Evolutionary conservation across 768 basidiomycete genomes (phyloP).

Genomic region (Leccinum imitatum): DNA sequence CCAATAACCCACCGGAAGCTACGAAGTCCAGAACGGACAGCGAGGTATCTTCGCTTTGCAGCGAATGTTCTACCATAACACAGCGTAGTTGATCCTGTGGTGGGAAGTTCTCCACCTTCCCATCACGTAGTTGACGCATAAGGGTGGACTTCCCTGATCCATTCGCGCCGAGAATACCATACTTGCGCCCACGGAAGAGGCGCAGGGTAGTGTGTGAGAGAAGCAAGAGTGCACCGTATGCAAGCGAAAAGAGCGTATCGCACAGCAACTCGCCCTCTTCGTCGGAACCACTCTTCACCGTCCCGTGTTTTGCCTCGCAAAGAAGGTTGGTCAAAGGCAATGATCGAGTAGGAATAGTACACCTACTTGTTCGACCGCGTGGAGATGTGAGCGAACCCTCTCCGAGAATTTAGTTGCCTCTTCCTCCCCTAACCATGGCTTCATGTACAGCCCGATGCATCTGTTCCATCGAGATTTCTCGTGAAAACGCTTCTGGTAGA

Average conservation of each 20-base stretch:
- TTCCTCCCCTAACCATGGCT: constrained; percentile 64
- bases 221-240: constrained; percentile 91
- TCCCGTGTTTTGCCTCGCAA: constrained; percentile 59
- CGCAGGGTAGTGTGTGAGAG: constrained; percentile 92
- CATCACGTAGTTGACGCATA: constrained; percentile 92
- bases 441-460: constrained; percentile 70
- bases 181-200: constrained; percentile 86
- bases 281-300: constrained; percentile 39
- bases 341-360: constrained; percentile 2
- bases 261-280: constrained; percentile 87
- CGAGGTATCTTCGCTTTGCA: constrained; percentile 91
- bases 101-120: constrained; percentile 96
- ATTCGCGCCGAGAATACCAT: constrained; percentile 95
- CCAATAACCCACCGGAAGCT: constrained; percentile 58
- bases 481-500: constrained; percentile 54
- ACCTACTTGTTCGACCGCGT: constrained; percentile 69
- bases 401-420: constrained; percentile 54
- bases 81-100: constrained; percentile 81
- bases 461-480: constrained; percentile 63
- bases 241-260: constrained; percentile 92
- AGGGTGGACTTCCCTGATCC: constrained; percentile 96
- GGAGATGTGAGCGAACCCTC: constrained; percentile 68
- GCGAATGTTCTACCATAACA: constrained; percentile 96
- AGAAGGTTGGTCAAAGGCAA: constrained; percentile 10
- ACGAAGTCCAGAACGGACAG: constrained; percentile 87